Base-by-base conservation (phyloP, 2,329 filamentous ascomycete species). In the Botryosphaeria agaves region DNA sequence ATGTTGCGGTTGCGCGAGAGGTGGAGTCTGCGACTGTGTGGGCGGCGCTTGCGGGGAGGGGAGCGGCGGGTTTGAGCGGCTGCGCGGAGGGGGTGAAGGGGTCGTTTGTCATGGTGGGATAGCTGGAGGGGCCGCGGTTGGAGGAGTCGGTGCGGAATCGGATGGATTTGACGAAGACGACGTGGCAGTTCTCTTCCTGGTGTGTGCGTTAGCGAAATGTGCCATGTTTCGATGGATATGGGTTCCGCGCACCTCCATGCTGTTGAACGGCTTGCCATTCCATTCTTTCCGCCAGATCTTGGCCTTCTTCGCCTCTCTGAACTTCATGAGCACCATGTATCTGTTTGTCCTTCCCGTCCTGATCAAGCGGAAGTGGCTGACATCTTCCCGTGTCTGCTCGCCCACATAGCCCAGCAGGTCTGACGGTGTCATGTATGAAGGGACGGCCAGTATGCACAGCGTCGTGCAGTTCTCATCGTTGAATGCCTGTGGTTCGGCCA, bases 241-340 rank as follows among this genome's bases (percentile, higher is more conserved):
- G n/a, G n/a, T n/a, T n/a, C n/a, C n/a, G 52, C 62, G 45, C 56
- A 82, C 81, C 65, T 91, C 83, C 65, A 92, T 82, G 35, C 72
- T 77, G 46, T 91, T 93, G 49, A 95, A 95, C 0, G 87, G 69
- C 49, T 81, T 89, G 12, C 89, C 89, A 52, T 95, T 89, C 66
- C 87, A 94, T 42, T 82, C 76, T 36, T 66, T 72, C 45, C 80
- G 76, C 77, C 87, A 98, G 30, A 73, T 67, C 42, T 66, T 72
- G 9, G 89, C 89, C 37, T 71, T 72, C 44, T 68, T 70, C 18
- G 69, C 69, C 39, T 78, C 74, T 28, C 82, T 69, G 49, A 95
- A 94, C 56, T 93, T 94, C 69, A 98, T 79, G 36, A 98, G 62
- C 16, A 92, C 87, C 64, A 98, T 79, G 57, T 95, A 95, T 37